Evolutionary conservation across 306 rosid genomes (phyloP), one percentile per base, ranked within the genome.

Genomic region (Potentilla sterilis): DNA sequence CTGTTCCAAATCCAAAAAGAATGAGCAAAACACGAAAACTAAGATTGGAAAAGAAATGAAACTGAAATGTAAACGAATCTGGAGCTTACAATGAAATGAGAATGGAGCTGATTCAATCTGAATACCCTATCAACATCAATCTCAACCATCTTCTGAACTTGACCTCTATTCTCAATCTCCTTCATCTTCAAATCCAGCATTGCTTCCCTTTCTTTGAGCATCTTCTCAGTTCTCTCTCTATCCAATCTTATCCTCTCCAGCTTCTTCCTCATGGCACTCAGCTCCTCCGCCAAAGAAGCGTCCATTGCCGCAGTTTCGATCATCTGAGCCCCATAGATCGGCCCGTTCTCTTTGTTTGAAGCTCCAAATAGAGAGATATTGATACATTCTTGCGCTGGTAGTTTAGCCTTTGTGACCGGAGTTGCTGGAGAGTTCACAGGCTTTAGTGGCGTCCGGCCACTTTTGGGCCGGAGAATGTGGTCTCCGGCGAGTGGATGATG

Each of bases 91-190:
- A 86, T 79, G 71, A 90, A 81, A 51, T 84, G 88, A 75, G 80
- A 79, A 46, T 85, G 88, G 81, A 92, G 96, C 75, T 95, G 92
- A 77, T 89, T 95, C 80, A 95, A 81, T 21, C 99, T 77, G 85
- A 86, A 95, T 79, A 95, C 55, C 42, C 93, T 59, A 73, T 95
- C 97, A n/a, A 95, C 93, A 78, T 95, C 91, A 67, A 89, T 90
- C 73, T 95, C 99, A 14, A 92, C 79, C 40, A 75, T 75, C 80
- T 82, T 95, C 96, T 95, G 99, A 32, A 86, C 79, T 75, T 90
- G 88, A 3, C 90, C 88, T 86, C 88, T 77, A 75, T 75, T 71
- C 21, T 89, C 81, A 73, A 95, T 58, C 78, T 95, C 97, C 83
- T 81, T 95, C 90, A 70, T 72, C 74, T 80, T 82, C 49, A 58